Evolutionary conservation across 73 alveolate genomes (phyloP).

Genomic region (Paramecium sexaurelia): DNA sequence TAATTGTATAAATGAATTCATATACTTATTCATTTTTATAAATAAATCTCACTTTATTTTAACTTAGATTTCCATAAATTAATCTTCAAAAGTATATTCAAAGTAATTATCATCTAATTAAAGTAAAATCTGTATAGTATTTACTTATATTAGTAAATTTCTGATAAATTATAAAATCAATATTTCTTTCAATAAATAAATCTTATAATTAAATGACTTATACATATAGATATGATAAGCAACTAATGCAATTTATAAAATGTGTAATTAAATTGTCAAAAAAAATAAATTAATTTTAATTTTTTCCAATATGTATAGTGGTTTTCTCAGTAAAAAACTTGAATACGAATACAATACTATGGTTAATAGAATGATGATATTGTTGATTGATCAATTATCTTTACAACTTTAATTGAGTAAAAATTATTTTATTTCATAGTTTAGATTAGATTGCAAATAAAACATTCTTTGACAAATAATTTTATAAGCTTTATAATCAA

Average conservation of each 20-base stretch:
- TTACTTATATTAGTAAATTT: no score
- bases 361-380: conserved; percentile 16
- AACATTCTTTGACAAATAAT: background rate
- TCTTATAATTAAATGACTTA: background rate
- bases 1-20: conserved; percentile 72
- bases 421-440: background rate
- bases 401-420: background rate
- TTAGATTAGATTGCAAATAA: background rate
- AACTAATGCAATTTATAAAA: no score
- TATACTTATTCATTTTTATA: conserved; percentile 9
- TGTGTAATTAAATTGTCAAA: background rate
- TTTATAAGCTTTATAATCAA: background rate
- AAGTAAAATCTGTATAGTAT: no score
- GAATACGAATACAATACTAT: background rate
- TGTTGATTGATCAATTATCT: background rate
- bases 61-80: no score
- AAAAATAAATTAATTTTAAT: background rate
- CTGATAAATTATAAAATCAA: background rate
- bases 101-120: no score
- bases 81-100: no score
- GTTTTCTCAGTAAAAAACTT: background rate
- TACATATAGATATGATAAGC: background rate
- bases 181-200: background rate
- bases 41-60: background rate
- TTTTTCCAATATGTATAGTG: background rate